Percentiles rank a stretch among this genome's conserved stretches.
phyloP scores from a whole-genome alignment of 164 flowering plant species.

The Warburgia ugandensis region DNA sequence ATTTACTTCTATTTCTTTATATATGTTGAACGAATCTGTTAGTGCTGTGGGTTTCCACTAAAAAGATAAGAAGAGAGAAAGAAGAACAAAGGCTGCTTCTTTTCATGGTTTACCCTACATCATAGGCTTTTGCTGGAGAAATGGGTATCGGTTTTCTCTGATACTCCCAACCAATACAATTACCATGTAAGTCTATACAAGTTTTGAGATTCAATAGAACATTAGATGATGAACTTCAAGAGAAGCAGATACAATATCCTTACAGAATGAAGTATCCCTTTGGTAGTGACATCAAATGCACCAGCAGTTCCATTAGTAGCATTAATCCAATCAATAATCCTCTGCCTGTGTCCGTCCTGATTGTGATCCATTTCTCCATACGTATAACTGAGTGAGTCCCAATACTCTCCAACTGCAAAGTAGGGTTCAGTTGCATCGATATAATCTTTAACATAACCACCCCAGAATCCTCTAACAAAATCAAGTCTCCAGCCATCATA shows the following conservation, averaged over 20 bases:
- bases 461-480: slow-evolving; percentile 98
- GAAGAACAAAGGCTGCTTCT: too few relatives aligned
- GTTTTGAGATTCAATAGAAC: too few relatives aligned
- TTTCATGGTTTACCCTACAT: too few relatives aligned
- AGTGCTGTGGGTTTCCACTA: too few relatives aligned
- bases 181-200: too few relatives aligned
- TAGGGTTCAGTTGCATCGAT: slow-evolving; percentile 84
- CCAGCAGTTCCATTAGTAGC: slow-evolving; percentile 87
- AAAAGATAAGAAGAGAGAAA: too few relatives aligned
- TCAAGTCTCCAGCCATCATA: slow-evolving; percentile 99
- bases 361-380: slow-evolving; percentile 87
- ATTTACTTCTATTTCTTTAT: too few relatives aligned
- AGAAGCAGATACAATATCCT: slow-evolving; percentile 15
- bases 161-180: too few relatives aligned
- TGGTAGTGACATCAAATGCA: slow-evolving; percentile 99
- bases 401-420: slow-evolving; percentile 94
- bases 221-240: background rate
- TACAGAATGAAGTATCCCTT: slow-evolving; percentile 96
- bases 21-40: too few relatives aligned
- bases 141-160: too few relatives aligned
- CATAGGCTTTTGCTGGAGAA: too few relatives aligned
- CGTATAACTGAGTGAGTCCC: slow-evolving; percentile 95
- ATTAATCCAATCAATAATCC: slow-evolving; percentile 96
- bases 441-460: slow-evolving; percentile 98
- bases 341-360: slow-evolving; percentile 97